Base-by-base conservation (phyloP, 2,329 filamentous ascomycete species). In the Pseudocercospora fuligena region DNA sequence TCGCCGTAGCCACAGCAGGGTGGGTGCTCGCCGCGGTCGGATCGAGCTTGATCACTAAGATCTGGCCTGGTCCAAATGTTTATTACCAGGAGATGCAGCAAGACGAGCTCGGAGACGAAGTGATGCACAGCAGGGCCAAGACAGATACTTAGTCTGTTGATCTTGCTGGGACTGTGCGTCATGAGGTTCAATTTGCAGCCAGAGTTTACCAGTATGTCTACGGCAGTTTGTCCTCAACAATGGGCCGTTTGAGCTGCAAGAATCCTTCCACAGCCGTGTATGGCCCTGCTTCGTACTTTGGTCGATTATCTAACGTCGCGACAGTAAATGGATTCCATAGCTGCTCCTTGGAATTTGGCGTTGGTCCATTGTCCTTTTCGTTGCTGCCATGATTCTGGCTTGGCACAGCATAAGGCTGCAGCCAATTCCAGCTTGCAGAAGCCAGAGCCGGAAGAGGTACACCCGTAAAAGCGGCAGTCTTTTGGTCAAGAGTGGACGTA, bases 221-320 rank as follows among this genome's bases (percentile, higher is more conserved):
- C n/a, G 5, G 27, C 31, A 40, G 47, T 29, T 64, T 51, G n/a
- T 21, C 33, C 14, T 29, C 33, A 23, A 57, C 27, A 27, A 64
- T 60, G 7, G 62, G 51, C 6, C 53, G n/a, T 29, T 40, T 64
- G 23, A 64, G n/a, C 16, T 49, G 46, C 54, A 64, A 19, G 36
- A 60, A 64, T 16, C 62, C 62, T 29, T 64, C 62, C 14, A 64
- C 43, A 31, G 62, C 62, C 25, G 56, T 60, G n/a, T 64, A 64
- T 21, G 62, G 62, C 2, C 62, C 62, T 11, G 6, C 21, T 27
- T 64, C 62, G 21, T 46, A 64, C 21, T 58, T 59, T 9, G 62
- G 62, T 27, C 33, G 59, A 27, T 51, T 64, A 25, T 64, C 56
- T 16, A 43, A 16, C 16, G 54, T 29, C 12, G 54, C 54, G 23